Base-by-base conservation (phyloP, 2,329 filamentous ascomycete genomes). In the Aureobasidium sp. region DNA sequence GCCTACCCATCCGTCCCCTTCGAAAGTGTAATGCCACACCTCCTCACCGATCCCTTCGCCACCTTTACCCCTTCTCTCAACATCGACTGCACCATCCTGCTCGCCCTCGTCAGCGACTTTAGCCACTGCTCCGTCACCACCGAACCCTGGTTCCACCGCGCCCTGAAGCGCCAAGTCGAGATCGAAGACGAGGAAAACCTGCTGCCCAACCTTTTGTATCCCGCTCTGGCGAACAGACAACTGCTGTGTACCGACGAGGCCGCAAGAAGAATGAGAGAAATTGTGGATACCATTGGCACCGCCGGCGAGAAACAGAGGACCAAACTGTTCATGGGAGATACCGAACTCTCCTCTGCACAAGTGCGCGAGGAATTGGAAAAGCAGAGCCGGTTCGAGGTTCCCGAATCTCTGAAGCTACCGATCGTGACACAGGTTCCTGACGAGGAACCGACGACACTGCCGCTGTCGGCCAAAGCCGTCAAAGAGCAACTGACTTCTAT, bases 71-170 rank as follows among this genome's bases (percentile, higher is more conserved):
- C 71, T 6, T 77, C 73, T 0, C 68, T 87, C 31, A 86, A 87
- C 68, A 79, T 87, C 61, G 85, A 87, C 71, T 86, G 84, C 60
- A 90, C 88, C 1, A 83, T 90, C 51, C 79, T 92, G 6, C 81
- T 92, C 5, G 88, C 87, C 5, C 76, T 91, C 2, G 82, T 87
- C 1, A 90, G 88, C 0, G 89, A 92, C 68, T 84, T 91, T 29
- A 88, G 86, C 1, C 87, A 91, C 70, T 74, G 75, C 37, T 69
- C 74, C 41, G 76, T 77, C 31, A 68, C 73, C 2, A 76, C 79
- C 49, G 75, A 80, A 37, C 77, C 80, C n/a, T 79, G 76, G 71
- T 79, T 82, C 67, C 85, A 87, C 66, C 77, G 74, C 25, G 83
- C 84, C 47, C 84, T 90, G 55, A 75, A 82, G 56, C 79, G 81